These are phyloP conservation scores for Vitis amurensis DNA, from an alignment of 164 flowering plant species.

Conservation along the genomic window DNA sequence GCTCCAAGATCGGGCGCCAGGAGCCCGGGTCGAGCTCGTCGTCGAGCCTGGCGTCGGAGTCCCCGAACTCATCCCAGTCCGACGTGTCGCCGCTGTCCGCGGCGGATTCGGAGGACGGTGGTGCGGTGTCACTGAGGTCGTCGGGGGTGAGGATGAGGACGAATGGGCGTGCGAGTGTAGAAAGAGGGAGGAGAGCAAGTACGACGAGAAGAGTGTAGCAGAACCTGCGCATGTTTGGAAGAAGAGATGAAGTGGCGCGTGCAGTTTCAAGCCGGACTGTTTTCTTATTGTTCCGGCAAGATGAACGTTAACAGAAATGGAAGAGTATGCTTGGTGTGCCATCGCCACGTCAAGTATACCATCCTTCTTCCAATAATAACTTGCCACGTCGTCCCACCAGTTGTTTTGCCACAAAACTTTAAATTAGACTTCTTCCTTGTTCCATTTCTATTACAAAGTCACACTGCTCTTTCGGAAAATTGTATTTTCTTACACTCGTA, in stretches of 20 bases:
- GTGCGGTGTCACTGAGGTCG: conserved; percentile 52
- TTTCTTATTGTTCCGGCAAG: neutral
- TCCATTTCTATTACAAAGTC: too few relatives aligned
- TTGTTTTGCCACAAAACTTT: too few relatives aligned
- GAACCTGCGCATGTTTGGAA: conserved; percentile 2
- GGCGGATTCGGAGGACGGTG: conserved; percentile 16
- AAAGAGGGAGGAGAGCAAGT: conserved; percentile 34
- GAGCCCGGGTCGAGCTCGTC: conserved; percentile 91
- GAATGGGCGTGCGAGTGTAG: conserved; percentile 45
- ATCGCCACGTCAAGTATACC: too few relatives aligned
- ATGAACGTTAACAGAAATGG: too few relatives aligned
- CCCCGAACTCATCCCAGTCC: conserved; percentile 82
- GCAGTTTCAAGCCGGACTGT: too few relatives aligned
- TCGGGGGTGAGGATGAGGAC: conserved; percentile 74
- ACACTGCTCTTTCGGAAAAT: too few relatives aligned
- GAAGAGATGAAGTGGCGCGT: too few relatives aligned
- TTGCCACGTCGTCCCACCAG: too few relatives aligned
- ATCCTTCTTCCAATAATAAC: too few relatives aligned
- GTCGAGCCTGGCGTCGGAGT: conserved; percentile 56
- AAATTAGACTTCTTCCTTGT: too few relatives aligned
- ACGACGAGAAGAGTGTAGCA: conserved; percentile 20
- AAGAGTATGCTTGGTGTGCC: too few relatives aligned
- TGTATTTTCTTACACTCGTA: too few relatives aligned
- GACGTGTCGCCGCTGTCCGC: conserved; percentile 37
- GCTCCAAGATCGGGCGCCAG: conserved; percentile 87